Evolutionary conservation across 768 basidiomycete species (phyloP), one percentile per base, ranked within the genome.

Genomic region (Lyophyllum decastes): DNA sequence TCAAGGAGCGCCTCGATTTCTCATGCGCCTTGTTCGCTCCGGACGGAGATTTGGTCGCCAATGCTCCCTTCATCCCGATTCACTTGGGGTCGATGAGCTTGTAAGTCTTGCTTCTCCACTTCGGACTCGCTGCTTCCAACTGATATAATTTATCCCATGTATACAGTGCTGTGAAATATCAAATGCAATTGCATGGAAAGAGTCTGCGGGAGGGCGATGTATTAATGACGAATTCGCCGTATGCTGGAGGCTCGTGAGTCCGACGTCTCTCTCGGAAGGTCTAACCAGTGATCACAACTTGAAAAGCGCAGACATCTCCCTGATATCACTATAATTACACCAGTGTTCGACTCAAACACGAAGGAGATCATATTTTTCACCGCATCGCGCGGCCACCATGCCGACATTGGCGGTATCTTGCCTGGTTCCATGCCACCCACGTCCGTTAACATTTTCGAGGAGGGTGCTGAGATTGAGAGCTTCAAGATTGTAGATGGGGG

Each of bases 381-480:
- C 8, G 95, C 95, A 14, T 94, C 94, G 12, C 83, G 95, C 51
- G 95, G 93, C 0, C 95, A 98, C 69, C 95, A 97, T 72, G 93
- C 94, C 4, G 94, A 96, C 73, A 91, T 95, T 60, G 94, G 94
- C 1, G 94, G 94, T 0, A 95, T 96, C 61, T 78, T 94, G 2
- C 93, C 95, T 6, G 94, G 92, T 1, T 94, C 91, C 35, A 98
- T 98, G 95, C 95, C 95, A 0, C 95, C 96, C 0, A 94, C 92
- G 2, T 90, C 89, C 11, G 88, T 89, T 62, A 94, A 84, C 60
- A 89, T 97, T 44, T 95, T 92, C 65, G 91, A 98, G 70, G 95
- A 98, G 70, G 95, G 95, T 19, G 96, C 95, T 0, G 84, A 94
- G 65, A 89, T 98, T 50, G 83, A 87, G 64, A 89, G 89, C 69